These are phyloP conservation scores for Xylaria sp. DNA, from an alignment of 2,329 filamentous ascomycete genomes.

Conservation along the genomic window DNA sequence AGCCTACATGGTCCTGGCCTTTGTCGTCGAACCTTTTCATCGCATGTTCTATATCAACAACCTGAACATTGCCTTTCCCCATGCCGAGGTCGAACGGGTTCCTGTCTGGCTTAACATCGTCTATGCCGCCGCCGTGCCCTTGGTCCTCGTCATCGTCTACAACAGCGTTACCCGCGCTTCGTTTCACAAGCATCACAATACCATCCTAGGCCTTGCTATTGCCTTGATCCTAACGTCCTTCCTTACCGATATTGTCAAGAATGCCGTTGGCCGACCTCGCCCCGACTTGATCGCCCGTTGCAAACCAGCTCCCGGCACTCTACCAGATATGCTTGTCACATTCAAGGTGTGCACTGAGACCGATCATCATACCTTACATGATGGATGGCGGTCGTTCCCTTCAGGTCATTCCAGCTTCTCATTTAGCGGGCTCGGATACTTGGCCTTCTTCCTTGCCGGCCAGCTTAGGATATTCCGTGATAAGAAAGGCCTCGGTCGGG, in stretches of 20 bases:
- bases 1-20: conserved; percentile 73
- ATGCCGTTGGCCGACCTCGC: conserved; percentile 79
- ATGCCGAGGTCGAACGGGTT: conserved; percentile 85
- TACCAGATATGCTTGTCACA: conserved; percentile 64
- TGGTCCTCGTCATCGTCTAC: conserved; percentile 73
- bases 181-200: conserved; percentile 84
- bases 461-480: conserved; percentile 68
- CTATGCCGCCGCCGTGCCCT: conserved; percentile 79
- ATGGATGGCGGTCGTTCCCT: conserved; percentile 86
- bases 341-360: conserved; percentile 79
- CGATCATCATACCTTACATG: conserved; percentile 75
- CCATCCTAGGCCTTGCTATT: conserved; percentile 82
- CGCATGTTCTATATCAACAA: conserved; percentile 94
- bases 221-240: conserved; percentile 80
- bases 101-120: conserved; percentile 81
- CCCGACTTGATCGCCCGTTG: conserved; percentile 78
- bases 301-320: conserved; percentile 68
- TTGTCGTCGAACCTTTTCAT: conserved; percentile 85
- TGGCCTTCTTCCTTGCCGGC: conserved; percentile 75
- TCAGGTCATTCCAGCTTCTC: conserved; percentile 83
- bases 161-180: conserved; percentile 70
- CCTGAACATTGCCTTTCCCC: conserved; percentile 83
- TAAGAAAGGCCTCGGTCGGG: conserved; percentile 64
- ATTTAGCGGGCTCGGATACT: conserved; percentile 81
- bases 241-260: conserved; percentile 92